Evolutionary conservation across 495 filamentous ascomycete genomes (phyloP).

Genomic region (Tuber borchii): DNA sequence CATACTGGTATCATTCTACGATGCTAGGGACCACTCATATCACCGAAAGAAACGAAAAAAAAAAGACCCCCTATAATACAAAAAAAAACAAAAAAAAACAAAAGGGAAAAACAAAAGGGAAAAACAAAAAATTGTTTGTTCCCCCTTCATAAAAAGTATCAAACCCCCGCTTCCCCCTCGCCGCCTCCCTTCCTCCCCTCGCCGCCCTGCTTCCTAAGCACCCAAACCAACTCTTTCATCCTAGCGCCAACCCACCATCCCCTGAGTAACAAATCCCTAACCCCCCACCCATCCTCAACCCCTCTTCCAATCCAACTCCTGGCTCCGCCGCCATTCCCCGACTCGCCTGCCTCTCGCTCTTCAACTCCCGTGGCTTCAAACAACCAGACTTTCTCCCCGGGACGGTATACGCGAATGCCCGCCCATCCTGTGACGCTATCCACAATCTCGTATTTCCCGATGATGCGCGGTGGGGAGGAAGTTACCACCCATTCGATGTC

Average conservation of each 20-base stretch:
- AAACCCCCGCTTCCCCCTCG: not conserved
- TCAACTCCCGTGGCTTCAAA: conserved; percentile 38
- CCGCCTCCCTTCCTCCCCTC: not conserved
- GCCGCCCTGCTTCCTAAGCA: conserved; percentile 49
- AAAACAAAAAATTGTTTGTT: not conserved
- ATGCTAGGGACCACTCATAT: not conserved
- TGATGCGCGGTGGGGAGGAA: conserved; percentile 55
- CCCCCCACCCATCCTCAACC: conserved; percentile 40
- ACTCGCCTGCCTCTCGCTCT: conserved; percentile 24
- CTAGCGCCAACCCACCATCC: conserved; percentile 60
- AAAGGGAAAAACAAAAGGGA: no score
- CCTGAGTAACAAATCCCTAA: conserved; percentile 41
- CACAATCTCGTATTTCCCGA: conserved; percentile 66
- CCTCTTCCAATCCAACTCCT: conserved; percentile 37
- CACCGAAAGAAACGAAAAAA: not conserved
- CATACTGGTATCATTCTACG: not conserved
- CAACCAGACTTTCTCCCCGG: conserved; percentile 45
- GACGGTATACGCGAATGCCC: conserved; percentile 60
- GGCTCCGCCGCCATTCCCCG: conserved; percentile 42
- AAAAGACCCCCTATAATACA: not conserved
- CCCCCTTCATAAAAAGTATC: not conserved
- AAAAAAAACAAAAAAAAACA: not conserved
- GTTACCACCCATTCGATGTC: conserved; percentile 74
- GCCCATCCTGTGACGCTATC: conserved; percentile 63
- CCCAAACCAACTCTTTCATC: conserved; percentile 55